phyloP scores from a whole-genome alignment of 495 filamentous ascomycete genomes.

The Aspergillus nidulans region DNA sequence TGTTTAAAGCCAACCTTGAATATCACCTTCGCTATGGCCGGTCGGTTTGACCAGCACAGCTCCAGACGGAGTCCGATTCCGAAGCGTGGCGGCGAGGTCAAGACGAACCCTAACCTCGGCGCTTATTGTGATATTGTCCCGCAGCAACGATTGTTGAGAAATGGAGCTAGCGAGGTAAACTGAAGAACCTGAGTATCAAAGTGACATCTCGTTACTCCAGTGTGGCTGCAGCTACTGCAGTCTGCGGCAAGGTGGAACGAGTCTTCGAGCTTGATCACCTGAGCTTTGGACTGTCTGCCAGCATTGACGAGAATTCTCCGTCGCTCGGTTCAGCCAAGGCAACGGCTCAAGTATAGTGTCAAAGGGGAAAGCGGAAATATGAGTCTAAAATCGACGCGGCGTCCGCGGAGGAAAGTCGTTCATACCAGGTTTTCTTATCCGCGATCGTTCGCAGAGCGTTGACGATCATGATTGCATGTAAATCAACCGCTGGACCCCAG shows the following conservation, averaged over 20 bases:
- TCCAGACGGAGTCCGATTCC: not conserved
- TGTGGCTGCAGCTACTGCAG: constrained; percentile 31
- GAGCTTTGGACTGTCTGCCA: constrained; percentile 19
- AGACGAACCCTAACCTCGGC: constrained; percentile 3
- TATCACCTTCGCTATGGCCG: constrained; percentile 9
- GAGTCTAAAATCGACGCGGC: too few species aligned
- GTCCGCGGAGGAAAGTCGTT: not conserved
- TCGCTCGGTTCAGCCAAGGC: too few species aligned
- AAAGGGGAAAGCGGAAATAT: too few species aligned
- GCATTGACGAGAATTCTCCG: constrained; percentile 11
- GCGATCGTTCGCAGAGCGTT: not conserved
- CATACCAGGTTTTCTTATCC: not conserved
- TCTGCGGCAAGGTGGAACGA: constrained; percentile 18
- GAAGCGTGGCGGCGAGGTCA: not conserved
- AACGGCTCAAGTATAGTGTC: too few species aligned
- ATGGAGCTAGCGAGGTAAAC: not conserved
- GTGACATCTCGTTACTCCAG: constrained; percentile 16
- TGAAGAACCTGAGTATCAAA: not conserved
- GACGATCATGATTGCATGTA: not conserved
- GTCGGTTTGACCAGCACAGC: constrained; percentile 1
- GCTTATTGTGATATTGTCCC: constrained; percentile 23
- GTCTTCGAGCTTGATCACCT: constrained; percentile 19
- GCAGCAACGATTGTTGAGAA: not conserved
- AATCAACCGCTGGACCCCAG: not conserved
- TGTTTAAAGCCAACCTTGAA: constrained; percentile 7